Base-by-base conservation (phyloP, 768 basidiomycete species). In the Naganishia friedmannii region DNA sequence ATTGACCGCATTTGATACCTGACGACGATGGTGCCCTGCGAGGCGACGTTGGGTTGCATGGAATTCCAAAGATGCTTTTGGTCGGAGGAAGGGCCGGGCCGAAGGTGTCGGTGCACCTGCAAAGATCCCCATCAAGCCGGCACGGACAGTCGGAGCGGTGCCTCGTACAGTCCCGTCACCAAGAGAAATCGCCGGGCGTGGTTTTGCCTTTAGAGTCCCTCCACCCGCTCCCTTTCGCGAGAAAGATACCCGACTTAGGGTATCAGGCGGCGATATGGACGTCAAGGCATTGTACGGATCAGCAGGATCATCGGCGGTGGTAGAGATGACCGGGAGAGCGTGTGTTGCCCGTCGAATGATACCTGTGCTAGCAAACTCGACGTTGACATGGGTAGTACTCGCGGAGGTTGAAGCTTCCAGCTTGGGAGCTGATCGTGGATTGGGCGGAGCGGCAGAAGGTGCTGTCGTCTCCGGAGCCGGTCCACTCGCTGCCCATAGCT, bases 311-410 rank as follows among this genome's bases (percentile, higher is more conserved):
- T 39, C 28, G 39, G 53, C 60, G 23, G 46, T 23, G 13, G 65
- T 66, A 19, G 60, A 58, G 12, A 68, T 39, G 13, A 70, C 31
- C 26, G 70, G 48, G 29, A 60, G 32, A 9, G 71, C 71, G 15
- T 75, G 74, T 3, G 74, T 77, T 2, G 77, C 85, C 70, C 86
- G 83, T n/a, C 87, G 73, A 13, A 79, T 85, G 15, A 85, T 83
- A 12, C 87, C 90, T 1, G 86, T 82, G 3, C 90, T 89, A 3
- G 88, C 90, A 81, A 97, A 98, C 83, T 96, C 94, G 68, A 99
- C 95, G 70, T 93, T 96, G 74, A 98, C 94, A 1, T 92, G 93
- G 58, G 91, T 94, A 1, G 90, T 85, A 26, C 91, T 91, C 12
- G 96, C 92, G 13, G 90, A 88, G 34, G 93, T 86, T 13, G 91